Percentiles rank a stretch among this genome's conserved stretches.
These are phyloP conservation scores for Cardamine resedifolia DNA, from an alignment of 345 rosid genomes.

Conservation along the genomic window DNA sequence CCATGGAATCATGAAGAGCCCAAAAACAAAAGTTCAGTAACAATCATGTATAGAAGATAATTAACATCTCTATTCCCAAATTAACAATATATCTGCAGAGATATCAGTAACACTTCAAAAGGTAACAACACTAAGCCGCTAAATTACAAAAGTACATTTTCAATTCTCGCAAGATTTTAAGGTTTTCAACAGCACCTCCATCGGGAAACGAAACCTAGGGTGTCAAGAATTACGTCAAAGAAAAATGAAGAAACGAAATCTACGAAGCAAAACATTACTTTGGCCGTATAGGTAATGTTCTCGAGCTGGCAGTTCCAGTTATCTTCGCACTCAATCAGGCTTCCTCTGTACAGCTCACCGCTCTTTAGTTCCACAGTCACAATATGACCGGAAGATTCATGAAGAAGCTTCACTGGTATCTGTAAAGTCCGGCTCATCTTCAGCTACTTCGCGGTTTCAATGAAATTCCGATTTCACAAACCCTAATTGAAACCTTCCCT, in stretches of 20 bases:
- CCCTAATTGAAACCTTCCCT: constrained; percentile 40
- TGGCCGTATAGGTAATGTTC: constrained; percentile 67
- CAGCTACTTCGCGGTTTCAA: not conserved
- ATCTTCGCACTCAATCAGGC: constrained; percentile 77
- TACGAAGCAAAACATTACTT: constrained; percentile 32
- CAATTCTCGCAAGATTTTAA: not conserved
- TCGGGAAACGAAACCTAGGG: not conserved
- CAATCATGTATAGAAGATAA: not conserved
- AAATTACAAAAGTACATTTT: not conserved
- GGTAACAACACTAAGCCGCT: not conserved
- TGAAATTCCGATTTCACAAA: constrained; percentile 7
- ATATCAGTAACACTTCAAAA: not conserved
- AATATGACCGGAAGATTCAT: constrained; percentile 68
- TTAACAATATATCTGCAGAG: not conserved
- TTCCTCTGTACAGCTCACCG: constrained; percentile 78
- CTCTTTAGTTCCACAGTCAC: constrained; percentile 76
- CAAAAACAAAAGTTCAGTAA: not conserved
- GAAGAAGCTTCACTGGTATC: constrained; percentile 75
- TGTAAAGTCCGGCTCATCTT: constrained; percentile 72
- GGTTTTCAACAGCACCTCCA: constrained; percentile 10
- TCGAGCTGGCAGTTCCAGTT: constrained; percentile 90
- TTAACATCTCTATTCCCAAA: not conserved
- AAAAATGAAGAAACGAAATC: not conserved
- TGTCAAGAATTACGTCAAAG: not conserved
- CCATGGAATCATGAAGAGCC: not conserved